A percentile compares a stretch with the other conserved stretches of the same genome.
Evolutionary conservation across 805 yeast species (phyloP).

Genomic region (Myxozyma mucilagina): DNA sequence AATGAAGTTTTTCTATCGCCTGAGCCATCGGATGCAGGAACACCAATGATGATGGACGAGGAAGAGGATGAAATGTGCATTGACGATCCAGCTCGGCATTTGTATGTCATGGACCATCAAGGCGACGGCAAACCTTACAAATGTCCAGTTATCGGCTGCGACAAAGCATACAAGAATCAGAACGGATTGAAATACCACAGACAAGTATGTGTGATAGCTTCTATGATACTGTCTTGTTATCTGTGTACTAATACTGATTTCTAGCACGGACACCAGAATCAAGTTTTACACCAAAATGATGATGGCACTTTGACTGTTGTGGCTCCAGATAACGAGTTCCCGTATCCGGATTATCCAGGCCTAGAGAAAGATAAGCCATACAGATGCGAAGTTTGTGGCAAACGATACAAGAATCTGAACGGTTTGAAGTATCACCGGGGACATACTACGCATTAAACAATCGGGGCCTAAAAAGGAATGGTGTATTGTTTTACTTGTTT

Average conservation of each 20-base stretch:
- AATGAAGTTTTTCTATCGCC: conserved; percentile 79
- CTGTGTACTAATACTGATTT: neutral
- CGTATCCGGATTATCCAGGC: conserved; percentile 90
- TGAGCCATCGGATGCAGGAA: conserved; percentile 41
- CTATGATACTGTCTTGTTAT: neutral
- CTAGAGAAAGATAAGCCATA: conserved; percentile 98
- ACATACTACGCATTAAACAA: conserved; percentile 82
- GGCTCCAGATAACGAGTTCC: conserved; percentile 78
- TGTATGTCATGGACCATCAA: conserved; percentile 80
- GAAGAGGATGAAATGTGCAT: conserved; percentile 78
- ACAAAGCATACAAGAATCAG: conserved; percentile 94
- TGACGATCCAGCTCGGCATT: conserved; percentile 94
- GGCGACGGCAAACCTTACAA: conserved; percentile 93
- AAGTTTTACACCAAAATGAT: conserved; percentile 81
- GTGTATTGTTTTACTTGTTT: neutral
- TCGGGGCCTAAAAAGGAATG: neutral
- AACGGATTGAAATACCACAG: conserved; percentile 96
- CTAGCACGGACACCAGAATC: conserved; percentile 88
- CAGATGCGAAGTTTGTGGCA: conserved; percentile 97
- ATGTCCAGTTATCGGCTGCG: conserved; percentile 98
- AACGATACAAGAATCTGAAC: conserved; percentile 91
- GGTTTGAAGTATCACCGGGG: conserved; percentile 97
- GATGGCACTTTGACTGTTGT: conserved; percentile 92
- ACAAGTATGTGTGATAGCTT: conserved; percentile 30
- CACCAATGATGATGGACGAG: conserved; percentile 43